Percentiles rank a stretch among this genome's conserved stretches.
Conservation (phyloP, 768 basidiomycete species). For the Podaxis sp. region DNA sequence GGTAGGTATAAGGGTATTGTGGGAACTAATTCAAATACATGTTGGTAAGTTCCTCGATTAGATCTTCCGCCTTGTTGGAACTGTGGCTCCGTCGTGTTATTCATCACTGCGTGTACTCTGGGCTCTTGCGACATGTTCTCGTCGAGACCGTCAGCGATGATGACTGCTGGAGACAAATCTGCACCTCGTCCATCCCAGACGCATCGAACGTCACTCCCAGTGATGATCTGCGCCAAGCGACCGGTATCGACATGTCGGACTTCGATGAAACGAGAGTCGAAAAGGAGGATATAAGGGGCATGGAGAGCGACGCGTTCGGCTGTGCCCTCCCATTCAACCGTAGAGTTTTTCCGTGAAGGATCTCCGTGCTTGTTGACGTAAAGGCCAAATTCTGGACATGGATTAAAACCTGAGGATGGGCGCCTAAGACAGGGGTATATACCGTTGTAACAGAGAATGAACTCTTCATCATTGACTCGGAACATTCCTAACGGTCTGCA, state of each 20-base stretch:
- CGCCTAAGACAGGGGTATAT: slow-evolving; percentile 19
- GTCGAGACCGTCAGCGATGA: slow-evolving; percentile 44
- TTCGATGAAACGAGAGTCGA: slow-evolving; percentile 90
- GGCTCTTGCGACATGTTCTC: slow-evolving; percentile 75
- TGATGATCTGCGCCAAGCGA: slow-evolving; percentile 78
- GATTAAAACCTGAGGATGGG: neutral
- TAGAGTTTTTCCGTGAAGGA: slow-evolving; percentile 65
- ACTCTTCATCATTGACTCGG: slow-evolving; percentile 83
- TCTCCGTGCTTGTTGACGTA: slow-evolving; percentile 93
- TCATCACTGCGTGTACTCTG: slow-evolving; percentile 85
- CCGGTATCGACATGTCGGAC: slow-evolving; percentile 83
- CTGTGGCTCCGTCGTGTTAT: slow-evolving; percentile 44
- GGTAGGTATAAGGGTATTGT: slow-evolving; percentile 75
- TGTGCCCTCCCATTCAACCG: slow-evolving; percentile 94
- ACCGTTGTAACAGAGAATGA: slow-evolving; percentile 90
- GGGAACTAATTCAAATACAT: slow-evolving; percentile 78
- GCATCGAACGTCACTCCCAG: slow-evolving; percentile 78
- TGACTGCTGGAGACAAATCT: slow-evolving; percentile 59
- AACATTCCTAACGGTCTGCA: slow-evolving; percentile 89
- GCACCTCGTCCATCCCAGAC: slow-evolving; percentile 83
- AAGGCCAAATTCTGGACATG: slow-evolving; percentile 74
- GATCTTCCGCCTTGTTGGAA: slow-evolving; percentile 37
- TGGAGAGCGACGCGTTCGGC: slow-evolving; percentile 90
- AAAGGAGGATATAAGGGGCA: slow-evolving; percentile 83
- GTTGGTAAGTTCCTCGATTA: slow-evolving; percentile 57